Evolutionary conservation across 2,329 filamentous ascomycete species (phyloP).

Genomic region (Aureobasidium sp.): DNA sequence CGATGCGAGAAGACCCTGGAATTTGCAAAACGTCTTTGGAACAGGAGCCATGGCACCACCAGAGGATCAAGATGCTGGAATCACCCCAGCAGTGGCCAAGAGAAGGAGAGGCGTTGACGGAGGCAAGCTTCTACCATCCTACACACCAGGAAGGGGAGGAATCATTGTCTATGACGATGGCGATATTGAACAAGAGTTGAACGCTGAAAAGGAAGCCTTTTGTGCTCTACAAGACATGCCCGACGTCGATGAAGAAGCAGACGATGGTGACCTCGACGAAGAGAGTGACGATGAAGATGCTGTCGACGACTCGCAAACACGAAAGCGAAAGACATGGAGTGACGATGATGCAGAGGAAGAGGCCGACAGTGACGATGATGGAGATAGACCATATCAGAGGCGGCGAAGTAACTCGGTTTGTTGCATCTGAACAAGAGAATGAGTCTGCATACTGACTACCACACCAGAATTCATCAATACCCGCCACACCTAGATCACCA

Average conservation of each 20-base stretch:
- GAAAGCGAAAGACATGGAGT: slow-evolving; percentile 35
- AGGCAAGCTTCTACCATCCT: slow-evolving; percentile 63
- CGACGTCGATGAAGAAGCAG: slow-evolving; percentile 67
- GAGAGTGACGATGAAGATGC: slow-evolving; percentile 47
- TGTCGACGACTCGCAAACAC: slow-evolving; percentile 22
- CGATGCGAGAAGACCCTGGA: slow-evolving; percentile 89
- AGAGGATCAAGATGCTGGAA: slow-evolving; percentile 16
- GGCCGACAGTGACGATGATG: slow-evolving; percentile 49
- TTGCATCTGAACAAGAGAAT: neutral
- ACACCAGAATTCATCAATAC: slow-evolving; percentile 51
- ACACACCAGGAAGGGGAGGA: slow-evolving; percentile 72
- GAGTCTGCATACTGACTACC: neutral
- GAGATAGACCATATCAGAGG: slow-evolving; percentile 68
- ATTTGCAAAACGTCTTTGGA: slow-evolving; percentile 83
- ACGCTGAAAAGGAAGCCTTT: slow-evolving; percentile 70
- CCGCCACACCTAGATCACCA: slow-evolving; percentile 48
- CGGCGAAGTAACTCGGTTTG: slow-evolving; percentile 81
- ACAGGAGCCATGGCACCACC: slow-evolving; percentile 28
- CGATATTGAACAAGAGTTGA: slow-evolving; percentile 79
- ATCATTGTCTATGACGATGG: slow-evolving; percentile 94
- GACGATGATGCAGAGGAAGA: slow-evolving; percentile 23
- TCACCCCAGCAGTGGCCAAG: slow-evolving; percentile 29
- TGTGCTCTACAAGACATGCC: slow-evolving; percentile 85
- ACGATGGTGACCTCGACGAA: slow-evolving; percentile 51
- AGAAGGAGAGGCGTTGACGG: slow-evolving; percentile 59